phyloP scores from a whole-genome alignment of 768 basidiomycete genomes.

The Mycena latifolia region DNA sequence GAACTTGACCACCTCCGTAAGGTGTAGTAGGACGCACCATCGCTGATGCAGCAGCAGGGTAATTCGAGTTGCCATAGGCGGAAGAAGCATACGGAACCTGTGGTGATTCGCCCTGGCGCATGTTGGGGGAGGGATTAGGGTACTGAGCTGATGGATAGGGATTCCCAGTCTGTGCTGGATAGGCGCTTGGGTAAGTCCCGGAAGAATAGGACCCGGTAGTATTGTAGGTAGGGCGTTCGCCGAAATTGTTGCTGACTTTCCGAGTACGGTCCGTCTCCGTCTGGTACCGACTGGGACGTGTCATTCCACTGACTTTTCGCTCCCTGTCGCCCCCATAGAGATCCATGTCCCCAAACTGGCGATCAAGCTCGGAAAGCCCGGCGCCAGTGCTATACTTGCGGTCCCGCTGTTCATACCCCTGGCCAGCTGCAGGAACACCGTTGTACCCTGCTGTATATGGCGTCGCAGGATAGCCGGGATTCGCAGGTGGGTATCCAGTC shows the following conservation, averaged over 20 bases:
- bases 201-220: conserved; percentile 49
- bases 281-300: conserved; percentile 61
- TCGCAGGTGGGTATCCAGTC: conserved; percentile 18
- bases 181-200: conserved; percentile 28
- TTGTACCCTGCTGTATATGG: conserved; percentile 39
- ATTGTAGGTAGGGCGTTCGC: conserved; percentile 42
- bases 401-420: conserved; percentile 40
- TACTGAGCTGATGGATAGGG: conserved; percentile 41
- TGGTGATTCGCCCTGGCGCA: conserved; percentile 58
- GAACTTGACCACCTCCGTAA: conserved; percentile 47
- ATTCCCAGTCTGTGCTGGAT: conserved; percentile 35
- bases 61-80: conserved; percentile 49
- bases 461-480: conserved; percentile 38
- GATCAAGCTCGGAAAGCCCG: conserved; percentile 50
- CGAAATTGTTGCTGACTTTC: conserved; percentile 54
- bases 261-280: conserved; percentile 55
- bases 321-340: conserved; percentile 48
- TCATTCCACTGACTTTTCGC: conserved; percentile 48
- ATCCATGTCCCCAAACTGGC: conserved; percentile 58
- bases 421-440: conserved; percentile 34
- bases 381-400: conserved; percentile 49
- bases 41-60: conserved; percentile 49
- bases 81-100: conserved; percentile 51
- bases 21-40: conserved; percentile 59
- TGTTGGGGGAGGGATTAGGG: conserved; percentile 60